Evolutionary conservation across 2,329 filamentous ascomycete species (phyloP), one percentile per base, ranked within the genome.

Genomic region (Trichoderma semiorbis): DNA sequence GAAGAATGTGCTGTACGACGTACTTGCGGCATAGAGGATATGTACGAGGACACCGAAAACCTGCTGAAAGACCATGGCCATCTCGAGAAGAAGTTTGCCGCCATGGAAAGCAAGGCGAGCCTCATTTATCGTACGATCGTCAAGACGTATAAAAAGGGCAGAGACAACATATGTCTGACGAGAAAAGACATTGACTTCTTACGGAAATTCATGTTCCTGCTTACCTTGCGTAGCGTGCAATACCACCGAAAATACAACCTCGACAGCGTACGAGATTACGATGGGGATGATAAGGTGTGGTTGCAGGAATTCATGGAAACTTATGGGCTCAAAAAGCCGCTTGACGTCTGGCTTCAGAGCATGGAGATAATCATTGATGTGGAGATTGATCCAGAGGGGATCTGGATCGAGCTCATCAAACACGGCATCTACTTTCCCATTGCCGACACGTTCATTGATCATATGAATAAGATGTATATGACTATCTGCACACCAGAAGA

Each of bases 181-280:
- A 14, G 34, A 14, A n/a, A 14, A 8, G 60, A 63, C 12, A 43
- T 47, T 5, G 24, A 69, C n/a, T 7, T 63, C 28, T 14, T 69
- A 18, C 53, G 66, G 14, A 69, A 69, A 7, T 69, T 58, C 28
- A 43, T 69, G 14, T 69, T 69, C 30, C 28, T 62, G 36, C 66
- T 69, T 16, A 50, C 24, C 16, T 69, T 62, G 28, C 66, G 55
- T 24, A 30, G 66, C 5, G 30, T 26, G 21, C 32, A 58, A 26
- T 30, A 43, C 8, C 28, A 69, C 60, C 66, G n/a, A 50, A 36
- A 30, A 14, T 69, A 47, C 24, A 61, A 69, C 55, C 21, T 55
- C 32, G 30, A 39, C 21, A 39, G n/a, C 21, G 12, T 58, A 39
- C 34, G 21, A n/a, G 36, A 39, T 3, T 63, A 63, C 28, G 8